A percentile compares a stretch with the other conserved stretches of the same genome.
Conservation (phyloP, 305 asterid species). For the Fraxinus paxiana region DNA sequence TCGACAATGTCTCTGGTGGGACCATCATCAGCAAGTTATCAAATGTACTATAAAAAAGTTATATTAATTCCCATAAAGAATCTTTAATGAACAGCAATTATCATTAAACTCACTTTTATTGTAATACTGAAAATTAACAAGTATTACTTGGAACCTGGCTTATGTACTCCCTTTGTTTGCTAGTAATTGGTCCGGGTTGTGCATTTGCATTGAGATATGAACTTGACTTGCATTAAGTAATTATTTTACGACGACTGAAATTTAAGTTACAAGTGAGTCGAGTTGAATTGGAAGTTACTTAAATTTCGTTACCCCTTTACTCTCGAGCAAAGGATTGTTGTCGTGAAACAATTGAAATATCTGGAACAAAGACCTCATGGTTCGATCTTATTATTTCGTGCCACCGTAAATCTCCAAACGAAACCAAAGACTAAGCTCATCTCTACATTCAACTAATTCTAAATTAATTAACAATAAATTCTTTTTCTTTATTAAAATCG, state of each 20-base stretch:
- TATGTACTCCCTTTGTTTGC: background rate
- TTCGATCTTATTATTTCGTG: background rate
- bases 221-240: background rate
- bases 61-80: background rate
- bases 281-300: background rate
- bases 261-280: background rate
- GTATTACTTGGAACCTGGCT: background rate
- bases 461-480: no score
- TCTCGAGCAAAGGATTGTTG: background rate
- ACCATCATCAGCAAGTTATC: background rate
- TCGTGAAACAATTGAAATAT: background rate
- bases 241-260: background rate
- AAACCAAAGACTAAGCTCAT: background rate
- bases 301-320: background rate
- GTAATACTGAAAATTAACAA: background rate
- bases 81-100: background rate
- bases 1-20: background rate
- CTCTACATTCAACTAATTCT: background rate
- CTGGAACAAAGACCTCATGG: background rate
- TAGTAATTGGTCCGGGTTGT: background rate
- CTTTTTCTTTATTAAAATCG: background rate
- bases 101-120: background rate
- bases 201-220: background rate
- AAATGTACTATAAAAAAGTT: background rate
- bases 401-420: background rate